Percentiles rank a stretch among this genome's conserved stretches.
phyloP scores from a whole-genome alignment of 768 basidiomycete species.

The Coprinellus micaceus region DNA sequence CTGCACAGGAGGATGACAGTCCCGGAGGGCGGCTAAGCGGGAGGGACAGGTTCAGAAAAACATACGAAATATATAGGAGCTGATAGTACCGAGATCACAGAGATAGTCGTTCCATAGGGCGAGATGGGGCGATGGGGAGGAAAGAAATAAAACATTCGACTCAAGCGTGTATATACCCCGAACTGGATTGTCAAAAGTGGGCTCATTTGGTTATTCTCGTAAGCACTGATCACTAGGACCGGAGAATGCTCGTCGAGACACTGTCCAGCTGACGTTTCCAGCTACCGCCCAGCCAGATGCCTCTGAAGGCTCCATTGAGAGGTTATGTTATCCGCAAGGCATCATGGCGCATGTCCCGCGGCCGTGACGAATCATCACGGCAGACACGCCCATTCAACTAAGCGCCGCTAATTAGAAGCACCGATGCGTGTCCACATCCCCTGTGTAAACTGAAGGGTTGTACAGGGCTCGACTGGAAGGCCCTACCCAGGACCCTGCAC shows the following conservation, averaged over 20 bases:
- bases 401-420: too few species aligned
- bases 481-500: not conserved
- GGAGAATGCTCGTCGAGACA: not conserved
- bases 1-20: not conserved
- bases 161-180: slow-evolving; percentile 11
- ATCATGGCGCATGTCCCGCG: too few species aligned
- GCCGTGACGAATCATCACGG: too few species aligned
- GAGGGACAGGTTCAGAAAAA: not conserved
- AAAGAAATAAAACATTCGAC: slow-evolving; percentile 10
- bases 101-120: slow-evolving; percentile 1
- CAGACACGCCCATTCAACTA: too few species aligned
- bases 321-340: too few species aligned
- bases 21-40: not conserved
- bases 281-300: too few species aligned
- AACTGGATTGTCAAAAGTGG: slow-evolving; percentile 34
- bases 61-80: not conserved
- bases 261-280: not conserved
- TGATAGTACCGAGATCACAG: not conserved
- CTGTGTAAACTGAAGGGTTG: too few species aligned
- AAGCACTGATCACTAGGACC: slow-evolving; percentile 16
- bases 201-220: slow-evolving; percentile 31
- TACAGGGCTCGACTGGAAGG: too few species aligned
- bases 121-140: slow-evolving; percentile 3
- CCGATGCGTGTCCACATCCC: too few species aligned
- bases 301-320: too few species aligned